Evolutionary conservation across 768 basidiomycete genomes (phyloP), one percentile per base, ranked within the genome.

Genomic region (Lyophyllum decastes): DNA sequence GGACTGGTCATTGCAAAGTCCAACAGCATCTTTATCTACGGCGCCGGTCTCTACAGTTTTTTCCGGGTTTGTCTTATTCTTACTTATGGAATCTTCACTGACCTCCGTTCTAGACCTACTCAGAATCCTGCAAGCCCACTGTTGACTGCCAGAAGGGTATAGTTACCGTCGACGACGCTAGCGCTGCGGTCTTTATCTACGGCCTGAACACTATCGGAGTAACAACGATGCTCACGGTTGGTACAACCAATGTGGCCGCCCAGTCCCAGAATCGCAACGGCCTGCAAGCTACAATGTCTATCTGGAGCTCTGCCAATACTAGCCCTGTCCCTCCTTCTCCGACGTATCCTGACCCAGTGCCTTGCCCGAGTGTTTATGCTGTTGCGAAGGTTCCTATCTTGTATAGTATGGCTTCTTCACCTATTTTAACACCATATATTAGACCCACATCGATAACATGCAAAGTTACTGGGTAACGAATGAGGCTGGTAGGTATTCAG

Each of bases 41-140:
- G 88, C 87, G 88, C 86, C 9, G 86, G 86, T 0, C 71, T 85
- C 12, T 90, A 90, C 70, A 86, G 83, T 68, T 90, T 90, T 76
- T 90, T 83, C 79, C 66, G 75, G 58, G 84, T 81, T 16, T 3
- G 35, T 38, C 35, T 38, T 16, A 11, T 16, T 11, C 30, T 38
- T 38, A 2, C 35, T 7, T 11, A 4, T 38, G 35, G 35, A 7
- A 16, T 17, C 14, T 17, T 38, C 9, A 17, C 35, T 12, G 16
- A 38, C 35, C 4, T 17, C 35, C 35, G 16, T 38, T 38, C 35
- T 22, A 45, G 44, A 45, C 9, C n/a, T 9, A 12, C 7, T 45
- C 44, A 10, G 44, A 45, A n/a, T 14, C 44, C 7, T 45, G 44
- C 44, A 45, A 45, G 19, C 17, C 44, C 19, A 21, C 44, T n/a